Evolutionary conservation across 768 basidiomycete species (phyloP).

Genomic region (Amanita exitialis): DNA sequence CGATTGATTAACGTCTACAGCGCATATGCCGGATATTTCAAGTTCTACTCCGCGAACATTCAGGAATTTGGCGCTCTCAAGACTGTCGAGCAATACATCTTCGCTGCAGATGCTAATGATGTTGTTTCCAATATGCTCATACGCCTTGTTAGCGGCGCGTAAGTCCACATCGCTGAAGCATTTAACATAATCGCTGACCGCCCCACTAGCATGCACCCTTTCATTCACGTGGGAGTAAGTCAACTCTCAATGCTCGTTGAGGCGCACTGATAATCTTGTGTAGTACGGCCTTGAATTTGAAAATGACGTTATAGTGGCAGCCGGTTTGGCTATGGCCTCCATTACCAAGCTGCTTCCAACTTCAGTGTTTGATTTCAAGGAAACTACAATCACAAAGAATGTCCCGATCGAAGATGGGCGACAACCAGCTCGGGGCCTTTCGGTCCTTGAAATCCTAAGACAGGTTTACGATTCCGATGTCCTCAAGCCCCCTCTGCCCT

Average conservation of each 20-base stretch:
- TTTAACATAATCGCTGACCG: background rate
- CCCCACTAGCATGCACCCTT: slow-evolving; percentile 36
- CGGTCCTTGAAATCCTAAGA: slow-evolving; percentile 40
- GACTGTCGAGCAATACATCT: slow-evolving; percentile 39
- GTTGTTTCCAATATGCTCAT: slow-evolving; percentile 25
- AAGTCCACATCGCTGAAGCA: slow-evolving; percentile 10
- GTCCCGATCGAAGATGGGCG: background rate
- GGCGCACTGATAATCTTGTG: background rate
- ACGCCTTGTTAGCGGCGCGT: slow-evolving; percentile 24
- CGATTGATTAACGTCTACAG: slow-evolving; percentile 11
- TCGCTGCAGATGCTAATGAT: slow-evolving; percentile 23
- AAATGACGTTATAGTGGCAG: slow-evolving; percentile 36
- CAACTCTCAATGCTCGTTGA: background rate
- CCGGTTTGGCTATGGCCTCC: slow-evolving; percentile 43
- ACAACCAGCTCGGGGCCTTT: slow-evolving; percentile 16
- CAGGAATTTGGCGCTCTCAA: slow-evolving; percentile 23
- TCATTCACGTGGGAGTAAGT: slow-evolving; percentile 50
- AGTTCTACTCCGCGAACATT: slow-evolving; percentile 32
- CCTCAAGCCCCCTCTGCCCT: slow-evolving; percentile 41
- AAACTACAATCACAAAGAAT: slow-evolving; percentile 1
- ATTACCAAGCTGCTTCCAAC: slow-evolving; percentile 22
- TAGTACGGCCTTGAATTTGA: slow-evolving; percentile 48
- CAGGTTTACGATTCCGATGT: slow-evolving; percentile 38
- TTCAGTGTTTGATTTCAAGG: slow-evolving; percentile 21
- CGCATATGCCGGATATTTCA: slow-evolving; percentile 26